Percentiles rank a stretch among this genome's conserved stretches.
phyloP scores from a whole-genome alignment of 768 basidiomycete species.

The Podaxis sp. region DNA sequence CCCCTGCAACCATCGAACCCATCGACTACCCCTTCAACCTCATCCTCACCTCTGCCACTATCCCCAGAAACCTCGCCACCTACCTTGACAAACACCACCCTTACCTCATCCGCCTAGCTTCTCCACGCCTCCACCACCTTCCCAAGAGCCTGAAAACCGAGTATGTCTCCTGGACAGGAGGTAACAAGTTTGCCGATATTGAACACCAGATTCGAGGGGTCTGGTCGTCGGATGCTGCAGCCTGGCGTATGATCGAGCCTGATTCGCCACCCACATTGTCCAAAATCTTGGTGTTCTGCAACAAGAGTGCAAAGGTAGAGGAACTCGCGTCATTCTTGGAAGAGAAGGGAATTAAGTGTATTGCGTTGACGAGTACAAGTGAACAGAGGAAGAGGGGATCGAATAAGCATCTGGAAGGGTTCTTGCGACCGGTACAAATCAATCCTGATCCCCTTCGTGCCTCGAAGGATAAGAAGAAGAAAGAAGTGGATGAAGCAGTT shows the following conservation, averaged over 20 bases:
- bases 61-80: slow-evolving; percentile 70
- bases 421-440: slow-evolving; percentile 44
- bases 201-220: slow-evolving; percentile 70
- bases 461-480: slow-evolving; percentile 13
- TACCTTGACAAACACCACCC: slow-evolving; percentile 69
- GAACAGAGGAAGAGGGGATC: slow-evolving; percentile 61
- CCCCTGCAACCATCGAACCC: slow-evolving; percentile 23
- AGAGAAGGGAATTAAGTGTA: slow-evolving; percentile 59
- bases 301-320: slow-evolving; percentile 68
- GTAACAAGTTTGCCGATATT: slow-evolving; percentile 80
- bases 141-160: slow-evolving; percentile 71
- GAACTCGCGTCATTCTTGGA: slow-evolving; percentile 59
- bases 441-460: slow-evolving; percentile 4
- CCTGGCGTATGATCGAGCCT: slow-evolving; percentile 20
- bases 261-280: slow-evolving; percentile 37
- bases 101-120: slow-evolving; percentile 66
- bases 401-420: slow-evolving; percentile 76
- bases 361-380: slow-evolving; percentile 65
- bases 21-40: slow-evolving; percentile 76
- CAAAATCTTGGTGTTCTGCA: slow-evolving; percentile 83
- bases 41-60: slow-evolving; percentile 82
- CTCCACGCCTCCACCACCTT: slow-evolving; percentile 77
- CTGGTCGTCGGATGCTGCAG: slow-evolving; percentile 67
- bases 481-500: slow-evolving; percentile 2
- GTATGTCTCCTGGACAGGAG: slow-evolving; percentile 74